Evolutionary conservation across 1,284 basidiomycete species (phyloP), one percentile per base, ranked within the genome.

Genomic region (Trametes pubescens): DNA sequence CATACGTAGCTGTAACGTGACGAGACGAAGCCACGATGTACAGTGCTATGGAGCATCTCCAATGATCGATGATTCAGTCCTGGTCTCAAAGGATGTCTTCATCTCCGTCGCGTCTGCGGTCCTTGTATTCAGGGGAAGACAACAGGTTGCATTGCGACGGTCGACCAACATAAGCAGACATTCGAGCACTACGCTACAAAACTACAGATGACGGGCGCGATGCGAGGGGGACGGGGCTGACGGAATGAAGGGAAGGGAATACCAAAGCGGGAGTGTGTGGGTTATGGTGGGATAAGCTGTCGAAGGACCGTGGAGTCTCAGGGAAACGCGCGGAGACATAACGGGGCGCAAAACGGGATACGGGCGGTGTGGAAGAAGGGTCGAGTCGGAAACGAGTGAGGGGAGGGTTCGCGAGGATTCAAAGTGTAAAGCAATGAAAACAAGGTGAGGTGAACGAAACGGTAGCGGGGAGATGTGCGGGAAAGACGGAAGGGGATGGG

Each of bases 151-250:
- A 65, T 64, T 69, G 69, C 65, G 69, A 71, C 61, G 62, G 60
- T 60, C 64, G 64, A 65, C 66, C 62, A 63, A 67, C 64, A 69
- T 69, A 65, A 64, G 62, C 65, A 69, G 66, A 72, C 66, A 69
- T 69, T 70, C 67, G 65, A 70, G 70, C 71, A 74, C 72, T 76
- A 75, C 71, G 73, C 74, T 76, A 76, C 75, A 76, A 69, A 75
- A 74, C 72, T 75, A 73, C 73, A 74, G 65, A 67, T 67, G 64
- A 61, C 59, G 64, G 68, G 67, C 69, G 70, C 67, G 64, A 72
- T 73, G 67, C 61, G 64, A 64, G 52, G 59, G 64, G 55, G 34
- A 43, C 38, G 57, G 49, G 21, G 35, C 48, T 51, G 62, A 57
- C 35, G 49, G 53, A 47, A 46, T 43, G 59, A 16, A 26, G 14